Evolutionary conservation across 169 alveolate genomes (phyloP), one percentile per base, ranked within the genome.

Genomic region (Eimeria maxima): DNA sequence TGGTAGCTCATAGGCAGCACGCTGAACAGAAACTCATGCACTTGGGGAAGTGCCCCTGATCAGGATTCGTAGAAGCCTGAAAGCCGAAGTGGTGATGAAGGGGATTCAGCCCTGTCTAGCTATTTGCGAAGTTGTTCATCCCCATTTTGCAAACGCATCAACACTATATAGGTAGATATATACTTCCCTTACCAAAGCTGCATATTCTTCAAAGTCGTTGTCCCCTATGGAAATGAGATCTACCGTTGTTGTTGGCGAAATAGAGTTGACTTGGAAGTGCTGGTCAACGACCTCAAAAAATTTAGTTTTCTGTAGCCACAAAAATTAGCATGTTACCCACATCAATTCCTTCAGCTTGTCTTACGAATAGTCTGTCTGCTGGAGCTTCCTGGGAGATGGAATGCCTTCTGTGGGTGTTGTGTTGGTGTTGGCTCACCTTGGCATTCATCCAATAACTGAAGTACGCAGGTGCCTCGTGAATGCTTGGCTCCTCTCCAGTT

Each of bases 381-480:
- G 44, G 83, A 18, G 20, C 27, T 24, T 78, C 22, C 27, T 44
- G 65, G 6, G 0, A 42, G 69, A 60, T 16, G 8, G 69, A 33
- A 1, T 33, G 38, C 38, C 38, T 33, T 33, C 38, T 53, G 74
- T 65, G 6, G 74, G 74, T 8, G 1, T 24, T 22, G 74, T 24
- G 67, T 57, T 57, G 74, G 74, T 50, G 8, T 44, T 60, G 74
- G 45, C 90, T 81, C 63, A 97, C 98, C 96, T 97, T 97, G 42
- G 98, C 98, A 90, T 97, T 90, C 98, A 97, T 97, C 98, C 98
- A 97, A 38, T 94, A 97, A 81, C 97, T 95, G 57, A 97, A 97
- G 74, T 97, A 97, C 33, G 96, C 98, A n/a, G 96, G 89, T 45
- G 96, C 96, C 55, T 97, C 97, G 50, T 96, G 95, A 27, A 96